Conservation (phyloP, 163 green algal species). For the Volvox carteri region DNA sequence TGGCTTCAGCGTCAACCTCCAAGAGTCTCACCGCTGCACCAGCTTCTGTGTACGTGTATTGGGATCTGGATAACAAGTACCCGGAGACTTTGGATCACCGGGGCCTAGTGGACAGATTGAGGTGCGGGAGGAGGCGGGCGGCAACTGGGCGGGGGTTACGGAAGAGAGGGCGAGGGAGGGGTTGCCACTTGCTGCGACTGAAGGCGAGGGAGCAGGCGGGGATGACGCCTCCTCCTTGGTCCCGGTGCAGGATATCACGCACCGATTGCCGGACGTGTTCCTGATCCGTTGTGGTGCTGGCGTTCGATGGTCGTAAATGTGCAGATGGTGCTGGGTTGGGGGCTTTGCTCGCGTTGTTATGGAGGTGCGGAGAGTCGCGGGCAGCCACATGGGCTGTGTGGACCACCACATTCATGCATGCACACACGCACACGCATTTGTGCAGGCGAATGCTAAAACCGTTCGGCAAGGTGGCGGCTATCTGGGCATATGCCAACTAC, state of each 20-base stretch:
- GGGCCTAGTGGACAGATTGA: not conserved
- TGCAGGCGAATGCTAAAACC: not conserved
- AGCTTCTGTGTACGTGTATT: not conserved
- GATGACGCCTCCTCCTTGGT: not conserved
- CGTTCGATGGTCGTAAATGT: no score
- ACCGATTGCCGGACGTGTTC: no score
- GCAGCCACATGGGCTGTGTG: no score
- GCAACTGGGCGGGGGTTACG: no score
- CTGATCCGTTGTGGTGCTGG: not conserved
- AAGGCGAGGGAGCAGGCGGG: not conserved
- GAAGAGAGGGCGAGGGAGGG: no score
- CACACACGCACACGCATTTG: no score
- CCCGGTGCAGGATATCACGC: not conserved
- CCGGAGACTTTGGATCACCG: not conserved
- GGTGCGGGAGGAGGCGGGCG: not conserved
- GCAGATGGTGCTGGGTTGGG: no score
- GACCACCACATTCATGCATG: no score
- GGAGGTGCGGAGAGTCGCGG: no score
- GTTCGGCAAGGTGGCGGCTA: not conserved
- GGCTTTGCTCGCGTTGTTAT: no score
- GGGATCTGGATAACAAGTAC: slow-evolving; percentile 4
- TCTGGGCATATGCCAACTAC: slow-evolving; percentile 2
- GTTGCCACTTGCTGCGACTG: not conserved
- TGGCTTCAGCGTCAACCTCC: no score
- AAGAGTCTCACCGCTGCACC: no score